Conservation (phyloP, 148 eudicot genomes). For the Cornus suecica region DNA sequence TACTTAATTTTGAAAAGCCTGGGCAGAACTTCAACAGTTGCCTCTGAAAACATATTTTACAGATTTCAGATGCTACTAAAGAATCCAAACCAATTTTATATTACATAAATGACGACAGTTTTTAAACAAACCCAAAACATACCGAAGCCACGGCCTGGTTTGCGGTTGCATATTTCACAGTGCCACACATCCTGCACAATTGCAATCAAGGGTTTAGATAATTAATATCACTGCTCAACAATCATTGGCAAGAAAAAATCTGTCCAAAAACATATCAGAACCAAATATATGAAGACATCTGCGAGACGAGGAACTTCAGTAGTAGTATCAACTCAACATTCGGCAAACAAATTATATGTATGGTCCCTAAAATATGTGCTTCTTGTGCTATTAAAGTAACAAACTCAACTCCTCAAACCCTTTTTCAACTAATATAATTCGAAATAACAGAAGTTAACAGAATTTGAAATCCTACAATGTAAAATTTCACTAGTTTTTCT, state of each 20-base stretch:
- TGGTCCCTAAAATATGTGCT: not conserved
- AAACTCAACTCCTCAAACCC: too few species aligned
- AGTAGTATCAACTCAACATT: not conserved
- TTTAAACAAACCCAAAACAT: conserved; percentile 26
- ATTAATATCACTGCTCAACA: not conserved
- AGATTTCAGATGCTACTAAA: not conserved
- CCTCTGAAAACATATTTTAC: conserved; percentile 51
- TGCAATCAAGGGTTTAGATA: not conserved
- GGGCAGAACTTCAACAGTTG: conserved; percentile 92
- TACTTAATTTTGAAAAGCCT: conserved; percentile 91
- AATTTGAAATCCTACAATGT: not conserved
- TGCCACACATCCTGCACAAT: conserved; percentile 92
- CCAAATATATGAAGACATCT: not conserved
- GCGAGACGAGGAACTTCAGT: conserved; percentile 4
- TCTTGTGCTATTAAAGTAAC: not conserved
- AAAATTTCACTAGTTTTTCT: not conserved
- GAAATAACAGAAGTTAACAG: not conserved
- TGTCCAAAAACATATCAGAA: not conserved
- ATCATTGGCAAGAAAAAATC: not conserved
- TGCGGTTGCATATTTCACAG: conserved; percentile 94
- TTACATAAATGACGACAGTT: not conserved
- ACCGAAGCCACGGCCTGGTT: conserved; percentile 99
- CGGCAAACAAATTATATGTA: not conserved
- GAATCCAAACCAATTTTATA: not conserved
- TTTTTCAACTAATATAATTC: not conserved